A percentile compares a stretch with the other conserved stretches of the same genome.
Evolutionary conservation across 805 yeast genomes (phyloP).

Genomic region (Suhomyces sp.): DNA sequence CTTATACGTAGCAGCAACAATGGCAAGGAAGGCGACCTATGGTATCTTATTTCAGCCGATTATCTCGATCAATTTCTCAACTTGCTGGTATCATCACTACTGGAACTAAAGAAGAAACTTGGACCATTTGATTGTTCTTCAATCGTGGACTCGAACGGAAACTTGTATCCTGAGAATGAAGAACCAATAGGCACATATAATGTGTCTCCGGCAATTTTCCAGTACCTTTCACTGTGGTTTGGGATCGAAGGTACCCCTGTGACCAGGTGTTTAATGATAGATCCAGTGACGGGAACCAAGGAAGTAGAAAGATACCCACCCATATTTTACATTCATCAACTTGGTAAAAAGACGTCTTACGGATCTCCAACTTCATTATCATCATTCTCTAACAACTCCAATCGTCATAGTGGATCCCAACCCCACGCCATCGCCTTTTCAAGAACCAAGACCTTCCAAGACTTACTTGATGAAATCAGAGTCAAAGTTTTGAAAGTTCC

Average conservation of each 20-base stretch:
- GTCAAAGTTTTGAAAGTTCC: slow-evolving; percentile 20
- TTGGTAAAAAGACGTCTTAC: slow-evolving; percentile 27
- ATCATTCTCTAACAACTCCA: slow-evolving; percentile 1
- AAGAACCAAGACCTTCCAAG: slow-evolving; percentile 33
- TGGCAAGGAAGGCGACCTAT: slow-evolving; percentile 47
- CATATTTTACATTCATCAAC: slow-evolving; percentile 32
- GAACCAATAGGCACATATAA: slow-evolving; percentile 21
- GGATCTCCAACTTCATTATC: slow-evolving; percentile 6
- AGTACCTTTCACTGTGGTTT: slow-evolving; percentile 51
- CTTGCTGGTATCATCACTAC: slow-evolving; percentile 24
- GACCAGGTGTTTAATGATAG: slow-evolving; percentile 26
- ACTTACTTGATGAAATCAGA: slow-evolving; percentile 29
- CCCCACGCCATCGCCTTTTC: slow-evolving; percentile 24
- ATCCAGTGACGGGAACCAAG: slow-evolving; percentile 24
- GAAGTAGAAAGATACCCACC: slow-evolving; percentile 40
- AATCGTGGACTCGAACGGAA: slow-evolving; percentile 47
- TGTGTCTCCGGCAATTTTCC: slow-evolving; percentile 47
- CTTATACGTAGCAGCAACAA: slow-evolving; percentile 14
- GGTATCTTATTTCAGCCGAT: slow-evolving; percentile 47
- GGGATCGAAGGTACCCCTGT: slow-evolving; percentile 45
- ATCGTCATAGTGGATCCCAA: slow-evolving; percentile 3
- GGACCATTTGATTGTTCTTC: slow-evolving; percentile 49
- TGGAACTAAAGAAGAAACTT: slow-evolving; percentile 27
- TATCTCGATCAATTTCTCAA: slow-evolving; percentile 46
- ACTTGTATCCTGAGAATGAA: slow-evolving; percentile 30